A percentile compares a stretch with the other conserved stretches of the same genome.
phyloP scores from a whole-genome alignment of 1,284 basidiomycete genomes.

The Taiwanofungus camphoratus region DNA sequence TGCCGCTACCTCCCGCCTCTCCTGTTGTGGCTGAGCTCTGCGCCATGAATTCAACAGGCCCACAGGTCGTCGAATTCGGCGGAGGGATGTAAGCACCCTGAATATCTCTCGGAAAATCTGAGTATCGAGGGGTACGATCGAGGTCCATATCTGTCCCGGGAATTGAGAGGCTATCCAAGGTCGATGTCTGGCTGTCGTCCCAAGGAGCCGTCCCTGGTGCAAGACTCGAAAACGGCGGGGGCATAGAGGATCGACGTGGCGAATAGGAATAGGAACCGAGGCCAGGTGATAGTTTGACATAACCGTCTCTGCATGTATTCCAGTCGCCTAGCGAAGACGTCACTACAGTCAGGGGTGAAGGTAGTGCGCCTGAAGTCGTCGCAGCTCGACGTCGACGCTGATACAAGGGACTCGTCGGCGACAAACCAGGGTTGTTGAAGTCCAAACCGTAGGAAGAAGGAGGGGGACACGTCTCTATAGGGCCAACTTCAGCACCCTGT shows the following conservation, averaged over 20 bases:
- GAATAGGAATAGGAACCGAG: not conserved
- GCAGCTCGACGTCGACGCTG: constrained; percentile 20
- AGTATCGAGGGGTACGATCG: constrained; percentile 20
- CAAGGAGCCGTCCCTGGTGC: not conserved
- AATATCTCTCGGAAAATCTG: constrained; percentile 16
- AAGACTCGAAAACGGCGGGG: not conserved
- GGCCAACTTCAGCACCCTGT: too few relatives aligned
- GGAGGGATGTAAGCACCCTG: constrained; percentile 6
- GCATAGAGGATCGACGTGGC: not conserved
- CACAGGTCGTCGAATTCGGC: not conserved
- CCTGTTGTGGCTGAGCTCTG: not conserved
- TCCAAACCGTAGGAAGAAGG: too few relatives aligned
- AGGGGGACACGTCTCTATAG: too few relatives aligned
- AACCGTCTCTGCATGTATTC: too few relatives aligned
- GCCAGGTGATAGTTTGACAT: too few relatives aligned
- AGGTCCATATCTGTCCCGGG: constrained; percentile 12
- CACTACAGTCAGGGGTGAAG: constrained; percentile 26
- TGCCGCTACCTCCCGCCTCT: not conserved
- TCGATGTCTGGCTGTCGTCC: not conserved
- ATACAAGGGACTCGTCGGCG: constrained; percentile 14
- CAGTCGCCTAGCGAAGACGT: constrained; percentile 20
- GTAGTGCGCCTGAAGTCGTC: constrained; percentile 17
- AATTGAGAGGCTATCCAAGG: not conserved
- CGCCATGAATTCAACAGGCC: not conserved
- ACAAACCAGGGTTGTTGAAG: constrained; percentile 5